phyloP scores from a whole-genome alignment of 164 flowering plant genomes.

The Aristolochia contorta region DNA sequence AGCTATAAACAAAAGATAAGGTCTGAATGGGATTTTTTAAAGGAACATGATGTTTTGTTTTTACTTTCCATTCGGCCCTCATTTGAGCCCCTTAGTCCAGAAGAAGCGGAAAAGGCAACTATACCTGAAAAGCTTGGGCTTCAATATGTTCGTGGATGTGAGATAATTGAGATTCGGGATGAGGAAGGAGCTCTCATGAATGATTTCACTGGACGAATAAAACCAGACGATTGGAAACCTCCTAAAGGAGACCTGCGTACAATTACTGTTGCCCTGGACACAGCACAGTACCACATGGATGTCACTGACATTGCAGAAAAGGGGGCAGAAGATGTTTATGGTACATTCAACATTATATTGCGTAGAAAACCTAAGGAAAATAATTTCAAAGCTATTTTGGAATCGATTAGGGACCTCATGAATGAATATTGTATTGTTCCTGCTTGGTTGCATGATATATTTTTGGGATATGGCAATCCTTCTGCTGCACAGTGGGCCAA shows the following conservation, averaged over 20 bases:
- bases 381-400: conserved; percentile 95
- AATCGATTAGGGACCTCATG: conserved; percentile 98
- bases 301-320: conserved; percentile 78
- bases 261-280: conserved; percentile 82
- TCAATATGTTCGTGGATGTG: conserved; percentile 95
- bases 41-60: conserved; percentile 98
- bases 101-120: conserved; percentile 75
- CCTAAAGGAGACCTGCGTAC: conserved; percentile 97
- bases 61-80: conserved; percentile 82
- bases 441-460: conserved; percentile 88
- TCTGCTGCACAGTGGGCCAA: conserved; percentile 97
- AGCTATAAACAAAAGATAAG: conserved; percentile 82
- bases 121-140: conserved; percentile 95
- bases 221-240: conserved; percentile 98
- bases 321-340: conserved; percentile 81
- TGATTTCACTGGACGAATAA: conserved; percentile 91
- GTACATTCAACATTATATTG: conserved; percentile 82
- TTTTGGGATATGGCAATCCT: conserved; percentile 97
- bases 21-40: conserved; percentile 91
- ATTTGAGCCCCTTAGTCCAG: conserved; percentile 87
- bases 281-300: conserved; percentile 99
- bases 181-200: conserved; percentile 97
- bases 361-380: conserved; percentile 99
- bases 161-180: conserved; percentile 87
- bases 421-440: conserved; percentile 98